phyloP scores from a whole-genome alignment of 192 early-diverging fungal genomes.

The Umbelopsis ramanniana region DNA sequence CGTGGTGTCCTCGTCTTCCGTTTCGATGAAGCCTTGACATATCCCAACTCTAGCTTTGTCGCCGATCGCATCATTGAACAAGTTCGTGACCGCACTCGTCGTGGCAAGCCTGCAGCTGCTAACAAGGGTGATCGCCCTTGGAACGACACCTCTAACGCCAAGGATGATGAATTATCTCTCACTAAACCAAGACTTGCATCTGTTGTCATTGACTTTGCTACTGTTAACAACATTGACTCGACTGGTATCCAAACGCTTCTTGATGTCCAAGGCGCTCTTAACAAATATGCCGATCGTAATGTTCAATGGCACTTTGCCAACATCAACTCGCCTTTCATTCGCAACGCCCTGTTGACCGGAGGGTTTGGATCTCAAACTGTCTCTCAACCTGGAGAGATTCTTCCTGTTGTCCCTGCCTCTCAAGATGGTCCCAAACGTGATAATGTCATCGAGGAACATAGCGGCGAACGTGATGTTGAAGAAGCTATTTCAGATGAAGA shows the following conservation, averaged over 20 bases:
- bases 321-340: conserved; percentile 27
- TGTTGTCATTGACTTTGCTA: conserved; percentile 82
- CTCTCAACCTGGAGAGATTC: conserved; percentile 26
- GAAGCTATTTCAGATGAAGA: not conserved
- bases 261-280: conserved; percentile 48
- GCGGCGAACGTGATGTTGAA: conserved; percentile 7
- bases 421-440: conserved; percentile 32
- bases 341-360: conserved; percentile 19
- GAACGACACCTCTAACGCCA: conserved; percentile 35
- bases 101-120: conserved; percentile 2
- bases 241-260: conserved; percentile 81
- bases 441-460: not conserved
- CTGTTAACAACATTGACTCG: conserved; percentile 78
- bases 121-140: conserved; percentile 39
- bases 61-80: conserved; percentile 53
- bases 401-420: conserved; percentile 35
- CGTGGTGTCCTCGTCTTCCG: conserved; percentile 74
- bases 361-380: conserved; percentile 24
- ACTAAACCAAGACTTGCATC: conserved; percentile 62
- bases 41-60: conserved; percentile 71
- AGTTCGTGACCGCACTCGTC: conserved; percentile 29
- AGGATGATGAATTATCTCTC: conserved; percentile 36
- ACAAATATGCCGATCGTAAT: conserved; percentile 28
- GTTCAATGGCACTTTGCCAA: conserved; percentile 40
- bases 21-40: conserved; percentile 69